Evolutionary conservation across 164 flowering plant genomes (phyloP).

Genomic region (Kingdonia uniflora): DNA sequence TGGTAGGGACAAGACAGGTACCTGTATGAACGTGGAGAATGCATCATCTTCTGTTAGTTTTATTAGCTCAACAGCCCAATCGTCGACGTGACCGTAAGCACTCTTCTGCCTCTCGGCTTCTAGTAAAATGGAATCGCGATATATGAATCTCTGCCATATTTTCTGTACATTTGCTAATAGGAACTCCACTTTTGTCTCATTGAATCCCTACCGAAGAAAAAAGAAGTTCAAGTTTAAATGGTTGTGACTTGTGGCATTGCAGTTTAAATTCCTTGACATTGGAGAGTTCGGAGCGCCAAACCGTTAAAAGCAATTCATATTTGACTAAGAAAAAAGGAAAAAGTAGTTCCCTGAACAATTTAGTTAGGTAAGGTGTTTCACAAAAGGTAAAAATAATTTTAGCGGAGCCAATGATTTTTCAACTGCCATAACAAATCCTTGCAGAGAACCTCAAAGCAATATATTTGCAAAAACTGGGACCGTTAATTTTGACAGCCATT

Average conservation of each 20-base stretch:
- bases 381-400: too few relatives aligned
- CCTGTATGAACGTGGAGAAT: slow-evolving; percentile 84
- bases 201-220: slow-evolving; percentile 37
- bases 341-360: too few relatives aligned
- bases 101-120: slow-evolving; percentile 83
- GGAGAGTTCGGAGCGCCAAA: too few relatives aligned
- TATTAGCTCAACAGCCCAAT: slow-evolving; percentile 64
- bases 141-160: slow-evolving; percentile 84
- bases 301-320: too few relatives aligned
- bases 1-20: slow-evolving; percentile 12
- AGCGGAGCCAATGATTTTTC: too few relatives aligned
- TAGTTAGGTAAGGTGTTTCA: too few relatives aligned
- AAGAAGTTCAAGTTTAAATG: too few relatives aligned
- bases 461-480: neutral
- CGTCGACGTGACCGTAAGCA: slow-evolving; percentile 35
- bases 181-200: slow-evolving; percentile 66
- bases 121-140: slow-evolving; percentile 73
- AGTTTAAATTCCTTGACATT: too few relatives aligned
- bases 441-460: neutral
- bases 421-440: too few relatives aligned
- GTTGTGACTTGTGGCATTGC: too few relatives aligned
- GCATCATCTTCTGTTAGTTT: slow-evolving; percentile 69
- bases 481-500: neutral
- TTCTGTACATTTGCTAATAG: slow-evolving; percentile 70
- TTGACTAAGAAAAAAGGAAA: too few relatives aligned